phyloP scores from a whole-genome alignment of 495 filamentous ascomycete genomes.

The Aspergillus avenaceus region DNA sequence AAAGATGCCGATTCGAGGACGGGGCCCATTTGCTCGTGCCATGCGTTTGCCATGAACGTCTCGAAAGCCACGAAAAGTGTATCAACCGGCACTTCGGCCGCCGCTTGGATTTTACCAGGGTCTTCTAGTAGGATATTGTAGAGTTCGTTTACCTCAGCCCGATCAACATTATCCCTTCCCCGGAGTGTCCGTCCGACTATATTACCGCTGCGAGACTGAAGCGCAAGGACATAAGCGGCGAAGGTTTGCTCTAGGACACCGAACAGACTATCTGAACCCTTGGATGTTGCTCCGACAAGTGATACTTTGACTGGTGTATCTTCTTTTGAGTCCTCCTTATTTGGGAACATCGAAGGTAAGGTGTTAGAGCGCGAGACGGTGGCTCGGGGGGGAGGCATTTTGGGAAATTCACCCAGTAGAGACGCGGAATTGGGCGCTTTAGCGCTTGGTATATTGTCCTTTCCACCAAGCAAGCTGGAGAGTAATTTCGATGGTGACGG shows the following conservation, averaged over 20 bases:
- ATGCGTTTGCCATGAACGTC: conserved; percentile 85
- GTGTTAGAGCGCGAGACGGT: conserved; percentile 38
- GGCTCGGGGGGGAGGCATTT: conserved; percentile 32
- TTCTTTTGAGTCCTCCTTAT: conserved; percentile 26
- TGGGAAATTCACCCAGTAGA: conserved; percentile 35
- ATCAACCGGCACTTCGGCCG: conserved; percentile 75
- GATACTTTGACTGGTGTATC: conserved; percentile 32
- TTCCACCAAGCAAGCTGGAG: conserved; percentile 69
- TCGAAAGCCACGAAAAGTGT: conserved; percentile 93
- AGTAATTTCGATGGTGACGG: conserved; percentile 88
- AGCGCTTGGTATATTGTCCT: conserved; percentile 26
- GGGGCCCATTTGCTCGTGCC: conserved; percentile 83
- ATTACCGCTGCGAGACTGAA: conserved; percentile 80
- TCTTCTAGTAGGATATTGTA: conserved; percentile 84
- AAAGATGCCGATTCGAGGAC: conserved; percentile 64
- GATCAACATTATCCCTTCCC: conserved; percentile 65
- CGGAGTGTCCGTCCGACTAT: conserved; percentile 73
- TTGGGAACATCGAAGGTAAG: conserved; percentile 31
- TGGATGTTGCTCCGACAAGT: conserved; percentile 28
- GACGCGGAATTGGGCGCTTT: conserved; percentile 37
- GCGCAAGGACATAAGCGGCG: conserved; percentile 72
- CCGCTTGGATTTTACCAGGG: conserved; percentile 66
- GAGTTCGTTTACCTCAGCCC: conserved; percentile 80
- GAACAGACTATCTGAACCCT: conserved; percentile 48
- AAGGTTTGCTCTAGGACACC: conserved; percentile 81